A percentile compares a stretch with the other conserved stretches of the same genome.
Evolutionary conservation across 2,329 filamentous ascomycete species (phyloP).

Genomic region (Penicillium vulpinum): DNA sequence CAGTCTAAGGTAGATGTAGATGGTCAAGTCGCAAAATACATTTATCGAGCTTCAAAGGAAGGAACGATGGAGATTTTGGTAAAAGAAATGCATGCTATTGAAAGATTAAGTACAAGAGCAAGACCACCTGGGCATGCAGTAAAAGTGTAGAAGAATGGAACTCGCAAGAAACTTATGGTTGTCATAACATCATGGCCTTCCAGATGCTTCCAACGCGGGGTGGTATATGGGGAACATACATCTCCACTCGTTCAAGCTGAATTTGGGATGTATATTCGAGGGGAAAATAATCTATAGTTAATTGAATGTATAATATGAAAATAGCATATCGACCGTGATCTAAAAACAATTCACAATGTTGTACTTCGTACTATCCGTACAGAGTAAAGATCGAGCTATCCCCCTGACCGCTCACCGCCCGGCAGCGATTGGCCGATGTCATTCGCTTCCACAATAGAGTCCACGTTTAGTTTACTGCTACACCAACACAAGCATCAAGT

Average conservation of each 20-base stretch:
- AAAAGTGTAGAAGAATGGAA: background rate
- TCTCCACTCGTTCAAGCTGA: constrained; percentile 8
- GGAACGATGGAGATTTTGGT: background rate
- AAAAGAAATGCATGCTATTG: background rate
- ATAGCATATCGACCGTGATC: background rate
- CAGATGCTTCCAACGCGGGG: constrained; percentile 26
- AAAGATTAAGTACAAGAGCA: background rate
- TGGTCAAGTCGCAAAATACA: background rate
- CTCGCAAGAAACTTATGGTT: constrained; percentile 2
- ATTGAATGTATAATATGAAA: background rate
- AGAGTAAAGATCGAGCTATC: constrained; percentile 11
- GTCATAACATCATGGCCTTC: constrained; percentile 16
- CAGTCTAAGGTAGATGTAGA: background rate
- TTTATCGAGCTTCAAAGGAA: background rate
- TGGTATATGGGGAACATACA: constrained; percentile 10
- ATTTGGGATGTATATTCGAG: background rate
- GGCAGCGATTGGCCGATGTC: constrained; percentile 32
- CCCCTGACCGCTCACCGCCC: constrained; percentile 34
- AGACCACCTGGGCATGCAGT: no score
- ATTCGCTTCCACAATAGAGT: constrained; percentile 43
- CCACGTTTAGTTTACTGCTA: constrained; percentile 41
- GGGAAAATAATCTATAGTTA: background rate
- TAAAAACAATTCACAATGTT: background rate
- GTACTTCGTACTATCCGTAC: no score
- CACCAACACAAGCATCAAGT: constrained; percentile 21